Base-by-base conservation (phyloP, 1,284 basidiomycete genomes). In the Cryptococcus sp. region DNA sequence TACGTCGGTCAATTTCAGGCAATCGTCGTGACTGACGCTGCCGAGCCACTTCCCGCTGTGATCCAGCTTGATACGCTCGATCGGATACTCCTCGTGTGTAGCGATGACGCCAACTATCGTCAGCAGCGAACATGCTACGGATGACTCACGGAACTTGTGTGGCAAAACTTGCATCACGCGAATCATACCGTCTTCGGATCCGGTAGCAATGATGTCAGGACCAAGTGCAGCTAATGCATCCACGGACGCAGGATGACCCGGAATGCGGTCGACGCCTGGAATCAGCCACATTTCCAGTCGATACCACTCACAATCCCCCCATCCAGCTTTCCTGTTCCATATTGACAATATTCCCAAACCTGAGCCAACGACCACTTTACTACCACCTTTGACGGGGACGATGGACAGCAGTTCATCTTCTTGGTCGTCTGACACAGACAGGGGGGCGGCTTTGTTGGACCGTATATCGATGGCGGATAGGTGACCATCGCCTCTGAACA, bases 351-450 rank as follows among this genome's bases (percentile, higher is more conserved):
- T 88, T 50, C 94, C 94, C 19, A 91, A 78, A 64, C 95, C 93
- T 0, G 92, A 93, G 8, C 94, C 94, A 2, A 96, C 89, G 4
- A 93, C 86, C 15, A 88, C 82, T 77, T 96, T 96, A 30, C 85
- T 81, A 3, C 83, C 87, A 86, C 86, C 85, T 81, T 90, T 91
- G 71, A 97, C 90, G 5, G 89, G 77, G 16, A 88, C 85, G 53
- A 94, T 85, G 4, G 89, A 91, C 6, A 97, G 82, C 25, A 97
- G 80, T 72, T 97, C 94, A 74, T 98, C 94, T 73, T 97, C 94
- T 76, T 98, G 94, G 79, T 97, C 91, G 71, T 95, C 92, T 17
- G 89, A 91, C 52, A 91, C 87, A 0, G 87, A 86, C 59, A 89
- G 77, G 1, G 90, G 90, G 55, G 86, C 83, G 11, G 82, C 68